A percentile compares a stretch with the other conserved stretches of the same genome.
These are phyloP conservation scores for Lactarius quietus DNA, from an alignment of 768 basidiomycete genomes.

Conservation along the genomic window DNA sequence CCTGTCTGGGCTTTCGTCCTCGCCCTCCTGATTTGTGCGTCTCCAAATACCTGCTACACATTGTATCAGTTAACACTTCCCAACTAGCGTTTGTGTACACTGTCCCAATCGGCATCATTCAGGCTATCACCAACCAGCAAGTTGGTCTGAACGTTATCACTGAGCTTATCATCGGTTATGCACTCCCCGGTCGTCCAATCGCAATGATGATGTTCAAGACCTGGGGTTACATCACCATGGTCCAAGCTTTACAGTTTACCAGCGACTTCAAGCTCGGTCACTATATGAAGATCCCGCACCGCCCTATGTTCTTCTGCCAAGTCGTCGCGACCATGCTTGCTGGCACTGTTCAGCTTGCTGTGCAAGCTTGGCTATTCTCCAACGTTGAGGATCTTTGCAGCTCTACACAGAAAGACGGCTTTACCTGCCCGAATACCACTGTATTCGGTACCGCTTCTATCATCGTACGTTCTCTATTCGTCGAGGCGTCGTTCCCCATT, in stretches of 20 bases:
- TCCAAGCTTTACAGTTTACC: constrained; percentile 65
- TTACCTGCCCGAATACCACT: constrained; percentile 65
- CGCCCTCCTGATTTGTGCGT: constrained; percentile 56
- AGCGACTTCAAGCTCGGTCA: constrained; percentile 76
- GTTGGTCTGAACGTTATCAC: constrained; percentile 74
- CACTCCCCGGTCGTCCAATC: constrained; percentile 69
- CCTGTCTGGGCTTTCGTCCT: constrained; percentile 74
- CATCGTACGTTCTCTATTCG: constrained; percentile 45
- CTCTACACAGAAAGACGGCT: constrained; percentile 51
- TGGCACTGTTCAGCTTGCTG: constrained; percentile 69
- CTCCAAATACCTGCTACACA: not conserved
- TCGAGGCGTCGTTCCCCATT: not conserved
- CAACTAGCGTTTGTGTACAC: constrained; percentile 39
- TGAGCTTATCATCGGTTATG: constrained; percentile 78
- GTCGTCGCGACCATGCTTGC: constrained; percentile 64
- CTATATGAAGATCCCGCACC: constrained; percentile 69
- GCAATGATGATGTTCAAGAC: constrained; percentile 90
- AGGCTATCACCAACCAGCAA: constrained; percentile 79
- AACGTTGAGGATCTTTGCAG: constrained; percentile 62
- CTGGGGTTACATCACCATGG: constrained; percentile 70
- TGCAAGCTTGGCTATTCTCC: constrained; percentile 75
- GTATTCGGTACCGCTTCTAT: constrained; percentile 80
- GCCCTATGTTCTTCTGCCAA: constrained; percentile 69
- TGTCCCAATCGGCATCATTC: constrained; percentile 55
- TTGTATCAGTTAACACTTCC: not conserved